Percentiles rank a stretch among this genome's conserved stretches.
Conservation (phyloP, 495 filamentous ascomycete species). For the Aspergillus cavernicola region DNA sequence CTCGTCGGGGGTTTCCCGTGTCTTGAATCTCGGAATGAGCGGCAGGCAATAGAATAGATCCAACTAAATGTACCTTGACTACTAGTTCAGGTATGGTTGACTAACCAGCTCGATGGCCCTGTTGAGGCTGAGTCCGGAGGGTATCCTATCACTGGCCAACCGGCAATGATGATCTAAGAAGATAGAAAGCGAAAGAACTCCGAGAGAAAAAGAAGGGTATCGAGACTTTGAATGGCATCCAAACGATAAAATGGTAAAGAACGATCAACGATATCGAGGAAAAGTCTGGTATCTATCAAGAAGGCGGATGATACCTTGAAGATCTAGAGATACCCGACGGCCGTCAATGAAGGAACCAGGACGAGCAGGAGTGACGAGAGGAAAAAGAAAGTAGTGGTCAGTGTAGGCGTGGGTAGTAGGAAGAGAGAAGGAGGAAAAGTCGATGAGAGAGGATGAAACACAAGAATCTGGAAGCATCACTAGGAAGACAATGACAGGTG, state of each 20-base stretch:
- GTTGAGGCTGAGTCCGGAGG: constrained; percentile 7
- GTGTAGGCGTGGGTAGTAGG: background rate
- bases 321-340: background rate
- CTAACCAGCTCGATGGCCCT: background rate
- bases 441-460: constrained; percentile 19
- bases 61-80: constrained; percentile 7
- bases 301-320: constrained; percentile 10
- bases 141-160: constrained; percentile 10
- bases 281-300: constrained; percentile 1
- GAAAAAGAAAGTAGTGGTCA: constrained; percentile 12
- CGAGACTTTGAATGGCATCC: background rate
- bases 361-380: constrained; percentile 7
- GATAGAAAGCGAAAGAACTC: background rate
- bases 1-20: background rate
- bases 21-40: constrained; percentile 4
- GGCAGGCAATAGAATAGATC: constrained; percentile 11
- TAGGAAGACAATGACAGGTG: constrained; percentile 22
- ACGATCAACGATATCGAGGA: background rate
- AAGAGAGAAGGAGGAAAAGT: constrained; percentile 10
- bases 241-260: background rate
- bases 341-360: constrained; percentile 2
- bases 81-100: constrained; percentile 1
- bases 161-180: constrained; percentile 1
- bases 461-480: constrained; percentile 24
- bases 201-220: background rate